Conservation (phyloP, 2,329 filamentous ascomycete species). For the Venturia pyrina region DNA sequence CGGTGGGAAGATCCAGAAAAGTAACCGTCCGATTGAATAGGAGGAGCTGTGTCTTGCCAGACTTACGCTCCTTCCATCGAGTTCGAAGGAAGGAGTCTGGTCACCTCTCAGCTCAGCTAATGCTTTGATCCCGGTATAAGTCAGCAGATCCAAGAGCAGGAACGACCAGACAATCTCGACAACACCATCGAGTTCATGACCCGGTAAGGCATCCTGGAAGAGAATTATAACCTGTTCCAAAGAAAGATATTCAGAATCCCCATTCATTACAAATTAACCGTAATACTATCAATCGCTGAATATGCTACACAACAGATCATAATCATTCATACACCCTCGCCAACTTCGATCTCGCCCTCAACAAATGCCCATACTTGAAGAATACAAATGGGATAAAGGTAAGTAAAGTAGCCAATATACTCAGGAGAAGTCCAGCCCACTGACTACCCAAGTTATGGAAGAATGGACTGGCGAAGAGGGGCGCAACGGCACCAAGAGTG, state of each 20-base stretch:
- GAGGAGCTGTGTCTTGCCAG: background rate
- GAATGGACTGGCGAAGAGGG: constrained; percentile 42
- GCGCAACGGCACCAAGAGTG: constrained; percentile 42
- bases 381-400: constrained; percentile 35
- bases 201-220: too few species aligned
- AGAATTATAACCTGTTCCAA: background rate
- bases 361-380: constrained; percentile 31
- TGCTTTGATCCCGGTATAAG: background rate
- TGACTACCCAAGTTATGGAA: constrained; percentile 45
- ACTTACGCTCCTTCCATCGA: background rate
- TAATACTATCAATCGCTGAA: background rate
- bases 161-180: background rate
- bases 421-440: constrained; percentile 40
- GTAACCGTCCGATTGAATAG: background rate
- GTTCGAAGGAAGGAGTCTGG: too few species aligned
- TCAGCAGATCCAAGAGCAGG: background rate
- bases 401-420: constrained; percentile 35
- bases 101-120: too few species aligned
- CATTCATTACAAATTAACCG: background rate
- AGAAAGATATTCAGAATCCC: background rate
- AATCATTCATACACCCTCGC: constrained; percentile 22
- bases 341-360: constrained; percentile 31
- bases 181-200: background rate
- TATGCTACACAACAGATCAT: background rate
- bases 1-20: background rate